These are phyloP conservation scores for Trichophyton benhamiae DNA, from an alignment of 2,329 filamentous ascomycete species.

Conservation along the genomic window DNA sequence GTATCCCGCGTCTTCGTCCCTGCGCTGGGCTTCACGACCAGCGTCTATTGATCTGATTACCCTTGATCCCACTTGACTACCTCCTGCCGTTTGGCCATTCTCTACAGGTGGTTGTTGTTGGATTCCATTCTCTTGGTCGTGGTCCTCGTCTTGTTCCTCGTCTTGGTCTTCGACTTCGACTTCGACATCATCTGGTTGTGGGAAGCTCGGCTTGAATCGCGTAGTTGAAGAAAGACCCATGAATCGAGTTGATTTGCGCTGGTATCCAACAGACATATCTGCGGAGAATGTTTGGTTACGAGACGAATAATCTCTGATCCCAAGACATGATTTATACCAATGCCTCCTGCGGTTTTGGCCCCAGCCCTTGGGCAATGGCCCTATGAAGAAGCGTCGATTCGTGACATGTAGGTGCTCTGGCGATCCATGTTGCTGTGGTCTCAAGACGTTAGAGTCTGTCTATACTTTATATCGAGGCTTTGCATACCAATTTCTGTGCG, in stretches of 20 bases:
- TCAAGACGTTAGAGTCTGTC: conserved; percentile 12
- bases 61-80: neutral
- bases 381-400: conserved; percentile 51
- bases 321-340: conserved; percentile 44
- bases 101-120: neutral
- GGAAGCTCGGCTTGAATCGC: conserved; percentile 20
- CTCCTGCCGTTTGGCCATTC: neutral
- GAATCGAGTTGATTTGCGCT: conserved; percentile 21
- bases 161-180: conserved; percentile 15
- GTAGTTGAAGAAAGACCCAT: conserved; percentile 20
- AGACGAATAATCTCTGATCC: conserved; percentile 36
- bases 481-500: conserved; percentile 39
- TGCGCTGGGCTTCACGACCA: neutral
- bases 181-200: conserved; percentile 23
- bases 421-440: conserved; percentile 44
- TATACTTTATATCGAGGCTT: neutral
- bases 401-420: conserved; percentile 51
- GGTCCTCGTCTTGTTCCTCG: conserved; percentile 11
- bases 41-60: conserved; percentile 11
- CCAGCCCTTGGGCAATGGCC: conserved; percentile 54
- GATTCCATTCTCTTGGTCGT: conserved; percentile 6
- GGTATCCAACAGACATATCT: conserved; percentile 31
- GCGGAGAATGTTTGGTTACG: conserved; percentile 41
- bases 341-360: conserved; percentile 49
- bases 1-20: neutral